Base-by-base conservation (phyloP, 2,329 filamentous ascomycete genomes). In the Phialemoniopsis sp. region DNA sequence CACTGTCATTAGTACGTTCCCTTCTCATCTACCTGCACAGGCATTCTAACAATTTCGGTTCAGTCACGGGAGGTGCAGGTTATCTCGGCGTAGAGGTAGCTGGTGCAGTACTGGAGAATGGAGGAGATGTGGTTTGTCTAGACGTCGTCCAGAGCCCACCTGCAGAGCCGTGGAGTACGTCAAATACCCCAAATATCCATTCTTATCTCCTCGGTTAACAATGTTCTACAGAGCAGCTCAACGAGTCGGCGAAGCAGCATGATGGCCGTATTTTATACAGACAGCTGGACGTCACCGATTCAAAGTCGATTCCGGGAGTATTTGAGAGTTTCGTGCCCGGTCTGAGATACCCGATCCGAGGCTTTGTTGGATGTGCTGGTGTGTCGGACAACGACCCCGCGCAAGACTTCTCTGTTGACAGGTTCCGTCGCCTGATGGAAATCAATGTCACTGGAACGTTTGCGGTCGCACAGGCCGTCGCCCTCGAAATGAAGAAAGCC, bases 311-410 rank as follows among this genome's bases (percentile, higher is more conserved):
- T 4, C 13, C 38, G 1, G 34, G 40, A 1, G 43, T 45, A 5
- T 54, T 58, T 37, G 38, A 40, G 12, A 34, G 43, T 3, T 43
- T 54, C 29, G 43, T 50, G 3, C 41, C 50, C 8, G 32, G 8
- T 5, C 33, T 52, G 31, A 12, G 45, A 3, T 47, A 53, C 6
- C 57, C 59, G 0, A 41, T 64, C 13, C 47, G 54, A 2, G 59
- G 59, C 2, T 41, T 64, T 0, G 53, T 63, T 1, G 41, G 46
- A 14, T 62, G 58, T 15, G 60, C 60, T 3, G 60, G 57, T 4
- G 38, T 63, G 1, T 58, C 81, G 0, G 47, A 46, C 5, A 51
- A 53, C 7, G 57, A 44, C 1, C 51, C 54, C 1, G 46, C 59
- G 1, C 44, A 43, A 1, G 48, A 54, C 5, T 61, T 56, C 18